These are phyloP conservation scores for Aspergillus tanneri DNA, from an alignment of 2,329 filamentous ascomycete genomes.

Conservation along the genomic window DNA sequence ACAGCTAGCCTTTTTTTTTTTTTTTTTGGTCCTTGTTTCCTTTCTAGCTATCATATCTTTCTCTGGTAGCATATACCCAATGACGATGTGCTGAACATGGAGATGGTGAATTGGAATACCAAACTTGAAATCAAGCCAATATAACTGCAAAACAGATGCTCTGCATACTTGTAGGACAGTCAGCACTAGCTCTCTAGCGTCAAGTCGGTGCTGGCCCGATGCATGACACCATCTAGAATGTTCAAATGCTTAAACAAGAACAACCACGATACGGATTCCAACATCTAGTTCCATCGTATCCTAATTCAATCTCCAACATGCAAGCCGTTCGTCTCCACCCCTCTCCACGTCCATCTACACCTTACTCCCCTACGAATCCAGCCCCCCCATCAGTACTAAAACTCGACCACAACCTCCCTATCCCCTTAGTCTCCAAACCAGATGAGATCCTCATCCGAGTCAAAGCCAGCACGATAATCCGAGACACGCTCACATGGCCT, in stretches of 20 bases:
- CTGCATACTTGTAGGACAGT: neutral
- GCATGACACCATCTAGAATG: too few relatives aligned
- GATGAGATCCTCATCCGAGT: slow-evolving; percentile 24
- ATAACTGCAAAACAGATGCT: too few relatives aligned
- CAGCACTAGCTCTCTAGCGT: neutral
- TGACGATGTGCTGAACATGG: neutral
- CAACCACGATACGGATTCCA: too few relatives aligned
- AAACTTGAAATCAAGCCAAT: neutral
- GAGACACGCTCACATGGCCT: slow-evolving; percentile 28
- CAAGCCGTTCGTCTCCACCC: slow-evolving; percentile 26
- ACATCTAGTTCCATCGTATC: neutral
- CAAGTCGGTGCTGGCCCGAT: neutral
- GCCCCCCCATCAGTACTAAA: slow-evolving; percentile 23
- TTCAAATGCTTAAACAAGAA: too few relatives aligned
- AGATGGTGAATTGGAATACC: too few relatives aligned
- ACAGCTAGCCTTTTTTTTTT: neutral
- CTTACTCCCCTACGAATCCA: slow-evolving; percentile 29
- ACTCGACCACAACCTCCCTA: slow-evolving; percentile 21
- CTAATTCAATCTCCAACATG: slow-evolving; percentile 12
- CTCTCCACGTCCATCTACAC: slow-evolving; percentile 6
- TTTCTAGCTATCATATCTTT: neutral
- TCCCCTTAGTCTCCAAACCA: slow-evolving; percentile 16
- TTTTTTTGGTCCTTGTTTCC: neutral
- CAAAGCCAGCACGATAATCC: slow-evolving; percentile 24
- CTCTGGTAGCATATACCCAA: slow-evolving; percentile 15